Base-by-base conservation (phyloP, 768 basidiomycete genomes). In the Tylopilus felleus region DNA sequence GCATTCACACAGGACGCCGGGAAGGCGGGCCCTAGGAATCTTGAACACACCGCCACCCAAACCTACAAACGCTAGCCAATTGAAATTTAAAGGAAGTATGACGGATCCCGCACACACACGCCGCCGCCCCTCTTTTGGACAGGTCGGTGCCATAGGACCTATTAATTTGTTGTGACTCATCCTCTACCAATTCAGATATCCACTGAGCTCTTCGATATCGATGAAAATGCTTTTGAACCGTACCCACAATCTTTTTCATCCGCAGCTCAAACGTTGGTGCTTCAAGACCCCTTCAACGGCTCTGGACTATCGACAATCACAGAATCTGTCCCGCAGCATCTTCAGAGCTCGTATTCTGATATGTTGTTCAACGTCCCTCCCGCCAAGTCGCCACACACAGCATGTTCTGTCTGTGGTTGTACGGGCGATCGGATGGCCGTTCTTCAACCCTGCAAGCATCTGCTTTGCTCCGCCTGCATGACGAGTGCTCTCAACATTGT, bases 401-500 rank as follows among this genome's bases (percentile, higher is more conserved):
- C 76, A 12, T 90, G 88, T 59, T 83, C 86, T 17, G 85, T 88
- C 23, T 89, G 87, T 58, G 80, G 84, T 22, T 74, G 72, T 38
- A 62, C 69, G 38, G 69, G 72, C 41, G 75, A 69, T 52, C 75
- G 61, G 21, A 74, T 90, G 35, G 90, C 85, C 1, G 75, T 88
- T 56, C 78, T 93, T 19, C 77, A 80, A 22, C 90, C 91, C 0
- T 93, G 91, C 69, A 66, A 73, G 7, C 91, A 93, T 66, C 78
- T 85, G 1, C 74, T 93, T 2, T 93, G 91, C 65, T 87, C 89
- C 3, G 78, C 79, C 10, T 93, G 91, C 64, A 76, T 93, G 51
- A 93, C 91, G 1, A 90, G 89, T 47, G 88, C 89, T 8, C 75
- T 93, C 48, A 93, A 93, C 60, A 93, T 93, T 48, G 91, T 92